Conservation (phyloP, 148 eudicot species). For the Amaranthus hypochondriacus region DNA sequence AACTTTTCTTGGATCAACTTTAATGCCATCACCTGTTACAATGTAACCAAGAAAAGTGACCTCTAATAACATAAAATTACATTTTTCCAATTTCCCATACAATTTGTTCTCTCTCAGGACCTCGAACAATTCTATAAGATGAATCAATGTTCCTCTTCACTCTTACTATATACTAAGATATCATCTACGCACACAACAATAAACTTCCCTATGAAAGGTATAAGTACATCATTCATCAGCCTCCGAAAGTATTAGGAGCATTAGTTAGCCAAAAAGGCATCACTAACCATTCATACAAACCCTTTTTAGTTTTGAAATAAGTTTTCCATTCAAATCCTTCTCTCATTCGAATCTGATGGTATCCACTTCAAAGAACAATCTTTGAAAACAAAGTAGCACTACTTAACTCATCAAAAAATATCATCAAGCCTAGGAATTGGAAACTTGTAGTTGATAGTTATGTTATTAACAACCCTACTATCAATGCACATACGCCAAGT, state of each 20-base stretch:
- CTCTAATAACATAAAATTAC: not conserved
- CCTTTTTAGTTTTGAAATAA: too few species aligned
- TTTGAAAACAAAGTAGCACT: not conserved
- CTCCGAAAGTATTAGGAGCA: too few species aligned
- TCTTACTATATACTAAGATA: conserved; percentile 1
- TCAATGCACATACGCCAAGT: conserved; percentile 4
- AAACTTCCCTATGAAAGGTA: too few species aligned
- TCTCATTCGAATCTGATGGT: not conserved
- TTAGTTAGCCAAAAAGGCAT: too few species aligned
- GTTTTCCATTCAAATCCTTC: not conserved
- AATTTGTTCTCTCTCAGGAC: not conserved
- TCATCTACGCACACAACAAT: not conserved
- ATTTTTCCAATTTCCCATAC: not conserved
- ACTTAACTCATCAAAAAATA: not conserved
- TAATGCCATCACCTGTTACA: not conserved
- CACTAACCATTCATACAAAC: too few species aligned
- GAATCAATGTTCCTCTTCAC: not conserved
- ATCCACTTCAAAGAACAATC: not conserved
- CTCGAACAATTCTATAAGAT: not conserved
- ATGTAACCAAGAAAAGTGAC: not conserved
- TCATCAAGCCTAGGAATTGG: not conserved
- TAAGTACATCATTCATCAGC: too few species aligned
- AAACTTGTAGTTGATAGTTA: not conserved
- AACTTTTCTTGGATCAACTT: not conserved
- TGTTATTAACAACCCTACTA: conserved; percentile 6